A percentile compares a stretch with the other conserved stretches of the same genome.
These are phyloP conservation scores for Sporormia fimetaria DNA, from an alignment of 495 filamentous ascomycete genomes.

Conservation along the genomic window DNA sequence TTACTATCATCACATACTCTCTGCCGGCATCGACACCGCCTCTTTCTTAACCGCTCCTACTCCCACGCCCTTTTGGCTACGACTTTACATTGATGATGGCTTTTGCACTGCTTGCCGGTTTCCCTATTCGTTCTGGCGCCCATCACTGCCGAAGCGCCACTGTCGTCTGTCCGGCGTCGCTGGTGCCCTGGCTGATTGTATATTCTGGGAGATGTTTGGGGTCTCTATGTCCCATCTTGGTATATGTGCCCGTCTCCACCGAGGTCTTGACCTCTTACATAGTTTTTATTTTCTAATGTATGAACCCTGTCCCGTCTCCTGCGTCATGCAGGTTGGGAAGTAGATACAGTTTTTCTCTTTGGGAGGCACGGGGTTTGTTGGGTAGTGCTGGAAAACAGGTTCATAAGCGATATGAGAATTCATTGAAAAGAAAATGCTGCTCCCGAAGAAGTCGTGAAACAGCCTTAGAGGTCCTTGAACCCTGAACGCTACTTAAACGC, in stretches of 20 bases:
- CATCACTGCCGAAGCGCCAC: conserved; percentile 1
- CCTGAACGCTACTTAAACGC: too few species aligned
- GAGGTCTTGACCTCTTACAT: conserved; percentile 28
- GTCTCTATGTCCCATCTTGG: conserved; percentile 1
- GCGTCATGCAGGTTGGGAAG: conserved; percentile 12
- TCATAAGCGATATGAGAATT: too few species aligned
- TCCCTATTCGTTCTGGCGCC: conserved; percentile 12
- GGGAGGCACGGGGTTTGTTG: too few species aligned
- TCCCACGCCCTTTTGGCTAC: conserved; percentile 25
- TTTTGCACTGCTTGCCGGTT: conserved; percentile 15
- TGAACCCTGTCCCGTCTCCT: conserved; percentile 17
- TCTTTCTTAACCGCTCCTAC: too few species aligned
- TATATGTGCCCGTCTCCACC: conserved; percentile 8
- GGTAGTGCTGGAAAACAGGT: too few species aligned
- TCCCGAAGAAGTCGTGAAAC: too few species aligned
- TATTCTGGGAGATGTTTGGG: conserved; percentile 22
- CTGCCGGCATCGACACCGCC: too few species aligned
- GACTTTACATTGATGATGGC: conserved; percentile 21
- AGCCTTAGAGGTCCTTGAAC: too few species aligned
- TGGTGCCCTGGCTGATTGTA: conserved; percentile 13
- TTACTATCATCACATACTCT: too few species aligned
- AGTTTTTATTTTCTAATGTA: conserved; percentile 27
- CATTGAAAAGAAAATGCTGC: too few species aligned
- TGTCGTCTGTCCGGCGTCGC: conserved; percentile 6
- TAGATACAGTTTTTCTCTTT: conserved; percentile 15